Evolutionary conservation across 306 rosid species (phyloP), one percentile per base, ranked within the genome.

Genomic region (Malus sylvestris): DNA sequence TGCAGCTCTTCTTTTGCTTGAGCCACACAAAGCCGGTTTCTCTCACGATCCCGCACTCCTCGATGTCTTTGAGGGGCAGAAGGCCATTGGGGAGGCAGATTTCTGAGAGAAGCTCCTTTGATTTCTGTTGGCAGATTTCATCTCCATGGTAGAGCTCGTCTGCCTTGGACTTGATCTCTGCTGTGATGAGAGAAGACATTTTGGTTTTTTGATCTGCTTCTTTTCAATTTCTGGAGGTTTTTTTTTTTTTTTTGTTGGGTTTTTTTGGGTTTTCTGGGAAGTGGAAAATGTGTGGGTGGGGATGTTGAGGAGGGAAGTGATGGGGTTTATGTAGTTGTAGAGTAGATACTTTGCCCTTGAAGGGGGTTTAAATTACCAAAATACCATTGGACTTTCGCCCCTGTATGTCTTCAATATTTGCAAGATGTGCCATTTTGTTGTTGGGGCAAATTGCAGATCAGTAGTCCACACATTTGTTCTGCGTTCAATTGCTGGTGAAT

Each of bases 11-110:
- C 80, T 91, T 89, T 74, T 92, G 98, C 86, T 85, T 96, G 5
- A 96, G 86, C 99, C 99, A 91, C 46, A 92, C 98, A n/a, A 87
- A 89, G 8, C 99, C 99, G 0, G 86, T 79, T 14, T 89, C 92
- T 22, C 81, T 78, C 76, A 88, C 84, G 73, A 80, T 81, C 8
- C 99, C 99, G 42, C 96, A 89, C 76, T 95, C 98, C 32, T 60
- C 87, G 4, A 95, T 82, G 86, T 94, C 98, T 6, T 87, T 76
- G 82, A 94, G 5, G 0, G 98, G 98, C 14, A 92, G 4, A 0
- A 94, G 91, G 0, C 98, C 97, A 11, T 90, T 92, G 14, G 98
- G 97, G 1, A 94, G 86, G 0, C 65, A 63, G 0, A 85, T 78
- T 74, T 95, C 99, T n/a, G 59, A 79, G 0, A 95, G 93, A 33